phyloP scores from a whole-genome alignment of 768 basidiomycete genomes.

The Phaeotremella skinneri region DNA sequence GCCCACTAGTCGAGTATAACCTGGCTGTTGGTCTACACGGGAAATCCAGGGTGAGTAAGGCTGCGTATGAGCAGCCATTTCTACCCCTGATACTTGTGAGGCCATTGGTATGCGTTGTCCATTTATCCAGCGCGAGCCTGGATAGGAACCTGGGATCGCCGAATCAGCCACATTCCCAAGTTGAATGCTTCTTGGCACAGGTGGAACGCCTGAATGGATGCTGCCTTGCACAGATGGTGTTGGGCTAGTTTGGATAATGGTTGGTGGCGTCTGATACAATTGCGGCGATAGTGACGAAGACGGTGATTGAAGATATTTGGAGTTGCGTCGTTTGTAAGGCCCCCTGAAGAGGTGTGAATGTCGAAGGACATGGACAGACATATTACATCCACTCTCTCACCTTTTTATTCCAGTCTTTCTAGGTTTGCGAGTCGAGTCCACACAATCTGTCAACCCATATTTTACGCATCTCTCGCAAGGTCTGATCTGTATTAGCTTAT shows the following conservation, averaged over 20 bases:
- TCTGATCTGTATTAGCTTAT: conserved; percentile 9
- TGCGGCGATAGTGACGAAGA: background rate
- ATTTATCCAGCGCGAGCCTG: conserved; percentile 25
- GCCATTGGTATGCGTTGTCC: conserved; percentile 17
- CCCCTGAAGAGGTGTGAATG: too few relatives aligned
- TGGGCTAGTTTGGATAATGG: background rate
- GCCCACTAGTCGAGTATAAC: too few relatives aligned
- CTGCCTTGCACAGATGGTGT: too few relatives aligned
- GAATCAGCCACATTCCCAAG: too few relatives aligned
- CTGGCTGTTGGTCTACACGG: too few relatives aligned
- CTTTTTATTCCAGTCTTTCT: conserved; percentile 48
- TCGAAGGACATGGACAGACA: too few relatives aligned
- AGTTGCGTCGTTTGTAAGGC: conserved; percentile 38
- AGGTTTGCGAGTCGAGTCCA: conserved; percentile 42
- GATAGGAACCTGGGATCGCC: conserved; percentile 8
- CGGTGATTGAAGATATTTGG: conserved; percentile 7
- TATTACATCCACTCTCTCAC: conserved; percentile 19
- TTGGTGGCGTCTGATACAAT: background rate
- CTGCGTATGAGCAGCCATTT: background rate
- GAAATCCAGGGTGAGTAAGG: background rate
- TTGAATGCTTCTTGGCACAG: too few relatives aligned
- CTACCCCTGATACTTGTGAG: background rate
- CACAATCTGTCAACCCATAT: conserved; percentile 43
- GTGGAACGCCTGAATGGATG: too few relatives aligned
- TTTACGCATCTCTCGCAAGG: conserved; percentile 49